A percentile compares a stretch with the other conserved stretches of the same genome.
phyloP scores from a whole-genome alignment of 1,284 basidiomycete species.

The Volvariella volvacea region DNA sequence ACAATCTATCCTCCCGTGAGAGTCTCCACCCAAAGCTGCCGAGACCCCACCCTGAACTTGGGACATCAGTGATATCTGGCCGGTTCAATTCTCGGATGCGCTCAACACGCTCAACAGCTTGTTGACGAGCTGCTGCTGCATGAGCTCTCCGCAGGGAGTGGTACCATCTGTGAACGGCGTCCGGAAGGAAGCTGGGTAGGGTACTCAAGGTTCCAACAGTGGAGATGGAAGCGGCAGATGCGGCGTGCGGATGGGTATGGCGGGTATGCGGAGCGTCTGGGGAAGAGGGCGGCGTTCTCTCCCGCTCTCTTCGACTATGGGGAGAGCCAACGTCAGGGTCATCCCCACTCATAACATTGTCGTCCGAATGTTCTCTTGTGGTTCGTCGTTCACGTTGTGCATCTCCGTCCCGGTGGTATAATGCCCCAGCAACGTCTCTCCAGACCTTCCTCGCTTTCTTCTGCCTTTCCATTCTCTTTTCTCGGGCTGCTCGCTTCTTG shows the following conservation, averaged over 20 bases:
- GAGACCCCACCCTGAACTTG: constrained; percentile 57
- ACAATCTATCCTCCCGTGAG: constrained; percentile 13
- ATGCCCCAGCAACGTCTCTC: constrained; percentile 45
- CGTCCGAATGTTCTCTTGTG: too few species aligned
- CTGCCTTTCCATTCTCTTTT: constrained; percentile 35
- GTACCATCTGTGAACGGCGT: constrained; percentile 44
- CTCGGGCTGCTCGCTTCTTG: constrained; percentile 36
- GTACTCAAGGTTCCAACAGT: constrained; percentile 15
- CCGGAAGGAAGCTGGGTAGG: constrained; percentile 29
- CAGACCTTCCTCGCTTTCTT: constrained; percentile 45
- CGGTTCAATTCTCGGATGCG: constrained; percentile 52
- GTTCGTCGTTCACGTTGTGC: neutral
- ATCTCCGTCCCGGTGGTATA: constrained; percentile 15
- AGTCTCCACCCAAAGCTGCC: constrained; percentile 60
- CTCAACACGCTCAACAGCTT: constrained; percentile 58
- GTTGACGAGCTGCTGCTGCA: constrained; percentile 55
- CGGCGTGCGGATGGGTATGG: constrained; percentile 3
- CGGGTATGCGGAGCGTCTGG: neutral
- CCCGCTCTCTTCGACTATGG: neutral
- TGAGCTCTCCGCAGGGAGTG: constrained; percentile 56
- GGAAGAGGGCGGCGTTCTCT: neutral
- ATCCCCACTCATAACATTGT: neutral
- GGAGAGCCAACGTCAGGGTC: neutral
- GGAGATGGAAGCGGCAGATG: constrained; percentile 13
- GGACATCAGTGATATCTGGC: constrained; percentile 24